Conservation (phyloP, 1,284 basidiomycete species). For the Ceratobasidium sp. region DNA sequence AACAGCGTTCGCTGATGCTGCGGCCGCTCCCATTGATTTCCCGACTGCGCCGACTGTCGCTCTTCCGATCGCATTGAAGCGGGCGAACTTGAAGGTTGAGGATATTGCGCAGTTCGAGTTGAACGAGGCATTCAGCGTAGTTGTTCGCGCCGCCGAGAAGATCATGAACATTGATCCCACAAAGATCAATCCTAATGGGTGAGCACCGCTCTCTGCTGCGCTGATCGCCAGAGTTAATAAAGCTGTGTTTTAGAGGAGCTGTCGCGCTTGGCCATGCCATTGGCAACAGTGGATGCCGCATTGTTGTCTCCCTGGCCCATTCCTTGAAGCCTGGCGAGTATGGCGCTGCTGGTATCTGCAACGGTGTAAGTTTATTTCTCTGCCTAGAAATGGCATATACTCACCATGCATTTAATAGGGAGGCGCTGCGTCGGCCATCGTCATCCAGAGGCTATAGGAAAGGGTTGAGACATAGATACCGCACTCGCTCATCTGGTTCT, state of each 20-base stretch:
- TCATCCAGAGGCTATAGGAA: slow-evolving; percentile 83
- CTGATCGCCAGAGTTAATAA: slow-evolving; percentile 18
- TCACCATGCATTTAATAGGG: slow-evolving; percentile 66
- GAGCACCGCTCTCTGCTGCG: slow-evolving; percentile 51
- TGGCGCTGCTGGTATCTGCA: slow-evolving; percentile 97
- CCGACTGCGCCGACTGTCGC: slow-evolving; percentile 94
- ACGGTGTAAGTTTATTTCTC: slow-evolving; percentile 74
- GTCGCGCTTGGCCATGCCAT: slow-evolving; percentile 96
- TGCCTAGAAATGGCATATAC: slow-evolving; percentile 42
- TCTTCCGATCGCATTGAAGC: slow-evolving; percentile 88
- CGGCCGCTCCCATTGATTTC: slow-evolving; percentile 97
- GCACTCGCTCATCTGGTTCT: too few relatives aligned
- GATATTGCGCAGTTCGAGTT: slow-evolving; percentile 96
- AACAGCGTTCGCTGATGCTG: slow-evolving; percentile 94
- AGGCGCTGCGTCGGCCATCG: slow-evolving; percentile 90
- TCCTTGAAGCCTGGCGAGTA: slow-evolving; percentile 95
- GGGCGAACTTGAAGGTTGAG: slow-evolving; percentile 82
- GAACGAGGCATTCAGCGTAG: slow-evolving; percentile 98
- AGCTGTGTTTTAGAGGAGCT: slow-evolving; percentile 70
- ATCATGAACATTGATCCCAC: slow-evolving; percentile 82
- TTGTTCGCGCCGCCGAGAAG: slow-evolving; percentile 92
- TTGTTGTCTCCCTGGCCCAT: slow-evolving; percentile 94
- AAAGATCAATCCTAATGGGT: slow-evolving; percentile 95
- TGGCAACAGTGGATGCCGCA: slow-evolving; percentile 94
- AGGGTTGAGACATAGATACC: not conserved